phyloP scores from a whole-genome alignment of 305 asterid species.

The Rubia peregrina region DNA sequence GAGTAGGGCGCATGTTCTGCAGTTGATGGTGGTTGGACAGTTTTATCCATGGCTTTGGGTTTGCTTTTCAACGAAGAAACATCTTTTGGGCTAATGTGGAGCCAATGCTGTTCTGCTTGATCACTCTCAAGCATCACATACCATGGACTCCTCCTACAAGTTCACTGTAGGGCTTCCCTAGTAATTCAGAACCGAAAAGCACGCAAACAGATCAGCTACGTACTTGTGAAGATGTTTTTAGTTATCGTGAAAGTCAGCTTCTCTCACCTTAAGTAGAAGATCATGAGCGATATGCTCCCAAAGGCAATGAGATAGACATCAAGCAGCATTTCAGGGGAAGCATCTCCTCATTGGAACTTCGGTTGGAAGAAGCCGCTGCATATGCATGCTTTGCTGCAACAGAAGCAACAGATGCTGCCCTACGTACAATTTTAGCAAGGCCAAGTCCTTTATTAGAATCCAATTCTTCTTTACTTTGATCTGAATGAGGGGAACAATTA shows the following conservation, averaged over 20 bases:
- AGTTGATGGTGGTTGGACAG: constrained; percentile 1
- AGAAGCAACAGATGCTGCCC: constrained; percentile 89
- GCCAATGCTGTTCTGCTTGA: not conserved
- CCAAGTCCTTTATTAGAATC: constrained; percentile 51
- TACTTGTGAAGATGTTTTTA: not conserved
- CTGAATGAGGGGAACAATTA: constrained; percentile 27
- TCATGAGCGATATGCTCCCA: constrained; percentile 96
- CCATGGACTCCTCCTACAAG: constrained; percentile 23
- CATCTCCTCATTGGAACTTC: constrained; percentile 68
- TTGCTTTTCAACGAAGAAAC: not conserved
- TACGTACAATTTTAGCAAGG: constrained; percentile 59
- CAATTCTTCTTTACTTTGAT: constrained; percentile 72
- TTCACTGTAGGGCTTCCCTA: constrained; percentile 54
- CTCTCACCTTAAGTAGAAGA: constrained; percentile 76
- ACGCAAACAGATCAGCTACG: constrained; percentile 9
- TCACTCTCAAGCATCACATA: not conserved
- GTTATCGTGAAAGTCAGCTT: not conserved
- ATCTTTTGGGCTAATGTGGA: not conserved
- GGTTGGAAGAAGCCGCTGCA: constrained; percentile 80
- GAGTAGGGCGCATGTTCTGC: constrained; percentile 6
- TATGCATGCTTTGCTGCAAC: constrained; percentile 96
- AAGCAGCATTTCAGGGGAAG: constrained; percentile 87
- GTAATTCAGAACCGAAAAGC: constrained; percentile 4
- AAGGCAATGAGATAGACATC: constrained; percentile 89
- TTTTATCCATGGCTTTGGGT: not conserved